phyloP scores from a whole-genome alignment of 352 stramenopile species.

The Phytopythium montanum region DNA sequence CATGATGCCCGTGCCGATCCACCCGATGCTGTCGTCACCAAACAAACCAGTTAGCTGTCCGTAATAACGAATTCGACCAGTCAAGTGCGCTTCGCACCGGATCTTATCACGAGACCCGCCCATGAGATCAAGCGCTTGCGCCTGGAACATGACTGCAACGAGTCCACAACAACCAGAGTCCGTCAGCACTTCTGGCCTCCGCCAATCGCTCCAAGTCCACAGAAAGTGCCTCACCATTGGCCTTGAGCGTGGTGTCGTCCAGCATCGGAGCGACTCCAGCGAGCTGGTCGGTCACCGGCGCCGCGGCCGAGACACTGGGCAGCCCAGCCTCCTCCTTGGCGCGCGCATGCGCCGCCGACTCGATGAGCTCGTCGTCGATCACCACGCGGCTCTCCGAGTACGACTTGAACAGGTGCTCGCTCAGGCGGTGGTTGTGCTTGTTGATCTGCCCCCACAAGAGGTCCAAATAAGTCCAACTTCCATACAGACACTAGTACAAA shows the following conservation, averaged over 20 bases:
- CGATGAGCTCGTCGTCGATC: conserved; percentile 76
- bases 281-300: conserved; percentile 28
- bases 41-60: neutral
- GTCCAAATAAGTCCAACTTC: neutral
- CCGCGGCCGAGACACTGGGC: conserved; percentile 11
- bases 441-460: conserved; percentile 53
- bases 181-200: neutral
- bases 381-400: conserved; percentile 85
- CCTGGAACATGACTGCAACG: conserved; percentile 44
- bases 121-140: conserved; percentile 58
- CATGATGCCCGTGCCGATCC: conserved; percentile 88
- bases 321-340: conserved; percentile 43
- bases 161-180: neutral
- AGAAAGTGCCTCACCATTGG: conserved; percentile 27
- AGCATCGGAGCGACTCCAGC: conserved; percentile 25
- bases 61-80: neutral
- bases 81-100: conserved; percentile 20
- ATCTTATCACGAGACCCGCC: conserved; percentile 52
- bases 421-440: conserved; percentile 82
- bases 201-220: neutral
- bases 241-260: conserved; percentile 57
- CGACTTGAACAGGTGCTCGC: conserved; percentile 84
- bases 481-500: neutral
- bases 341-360: conserved; percentile 35
- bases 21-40: conserved; percentile 52